phyloP scores from a whole-genome alignment of 345 rosid genomes.

The Cardamine resedifolia region DNA sequence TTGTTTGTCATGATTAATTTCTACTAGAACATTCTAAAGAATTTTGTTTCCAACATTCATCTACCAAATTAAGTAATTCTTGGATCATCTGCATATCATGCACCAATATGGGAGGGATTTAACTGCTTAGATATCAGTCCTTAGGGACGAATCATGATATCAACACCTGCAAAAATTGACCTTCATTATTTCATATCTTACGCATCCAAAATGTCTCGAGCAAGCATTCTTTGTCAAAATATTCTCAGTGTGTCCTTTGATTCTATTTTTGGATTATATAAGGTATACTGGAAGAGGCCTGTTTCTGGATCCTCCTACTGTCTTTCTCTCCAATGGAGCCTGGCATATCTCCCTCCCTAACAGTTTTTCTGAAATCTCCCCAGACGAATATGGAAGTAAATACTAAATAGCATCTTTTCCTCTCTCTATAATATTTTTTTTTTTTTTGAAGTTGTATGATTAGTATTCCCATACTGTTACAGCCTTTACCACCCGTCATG shows the following conservation, averaged over 20 bases:
- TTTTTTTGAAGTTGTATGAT: neutral
- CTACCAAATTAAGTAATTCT: neutral
- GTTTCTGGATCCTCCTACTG: slow-evolving; percentile 90
- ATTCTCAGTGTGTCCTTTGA: neutral
- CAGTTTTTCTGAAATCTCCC: slow-evolving; percentile 37
- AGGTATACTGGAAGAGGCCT: slow-evolving; percentile 97
- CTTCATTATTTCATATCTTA: neutral
- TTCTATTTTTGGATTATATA: neutral
- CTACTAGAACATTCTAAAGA: neutral
- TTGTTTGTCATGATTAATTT: neutral
- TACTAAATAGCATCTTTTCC: slow-evolving; percentile 41
- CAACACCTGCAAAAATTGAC: neutral
- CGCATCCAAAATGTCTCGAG: neutral
- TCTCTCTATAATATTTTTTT: neutral
- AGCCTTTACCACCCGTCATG: slow-evolving; percentile 67
- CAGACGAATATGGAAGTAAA: slow-evolving; percentile 48
- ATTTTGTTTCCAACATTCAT: neutral
- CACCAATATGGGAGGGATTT: neutral
- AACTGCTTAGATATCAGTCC: neutral
- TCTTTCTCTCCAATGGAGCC: slow-evolving; percentile 51
- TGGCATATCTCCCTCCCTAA: slow-evolving; percentile 79
- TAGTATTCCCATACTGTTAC: slow-evolving; percentile 32
- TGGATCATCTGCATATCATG: slow-evolving; percentile 14
- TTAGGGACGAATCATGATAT: neutral
- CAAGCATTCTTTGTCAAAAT: neutral